These are phyloP conservation scores for Phytopythium cucurbitacearum DNA, from an alignment of 352 stramenopile genomes.

Conservation along the genomic window DNA sequence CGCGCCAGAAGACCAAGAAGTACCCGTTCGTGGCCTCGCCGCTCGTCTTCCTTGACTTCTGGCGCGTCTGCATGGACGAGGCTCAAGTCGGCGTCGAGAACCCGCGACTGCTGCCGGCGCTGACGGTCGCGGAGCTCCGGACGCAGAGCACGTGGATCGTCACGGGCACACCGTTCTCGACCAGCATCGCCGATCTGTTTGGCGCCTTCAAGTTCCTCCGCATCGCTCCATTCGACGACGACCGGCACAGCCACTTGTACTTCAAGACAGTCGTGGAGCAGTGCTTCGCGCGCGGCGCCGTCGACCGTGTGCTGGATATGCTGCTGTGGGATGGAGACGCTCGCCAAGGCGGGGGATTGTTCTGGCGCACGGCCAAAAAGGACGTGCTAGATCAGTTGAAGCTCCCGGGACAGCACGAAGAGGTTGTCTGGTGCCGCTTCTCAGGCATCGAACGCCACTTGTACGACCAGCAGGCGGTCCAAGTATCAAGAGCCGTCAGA, in stretches of 20 bases:
- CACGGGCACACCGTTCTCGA: conserved; percentile 86
- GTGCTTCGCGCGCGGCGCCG: conserved; percentile 16
- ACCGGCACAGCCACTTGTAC: not conserved
- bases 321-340: conserved; percentile 30
- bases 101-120: conserved; percentile 53
- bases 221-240: conserved; percentile 29
- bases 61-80: conserved; percentile 92
- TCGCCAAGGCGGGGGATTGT: conserved; percentile 24
- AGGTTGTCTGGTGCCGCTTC: conserved; percentile 65
- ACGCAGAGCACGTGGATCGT: conserved; percentile 82
- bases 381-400: conserved; percentile 65
- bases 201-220: conserved; percentile 75
- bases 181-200: conserved; percentile 82
- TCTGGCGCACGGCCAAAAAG: conserved; percentile 78
- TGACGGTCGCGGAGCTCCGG: conserved; percentile 76
- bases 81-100: conserved; percentile 89
- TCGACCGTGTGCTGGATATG: conserved; percentile 46
- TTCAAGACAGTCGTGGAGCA: not conserved
- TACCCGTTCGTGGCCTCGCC: conserved; percentile 88
- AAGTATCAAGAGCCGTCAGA: not conserved
- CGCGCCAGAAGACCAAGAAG: conserved; percentile 53
- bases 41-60: conserved; percentile 82
- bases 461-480: conserved; percentile 63
- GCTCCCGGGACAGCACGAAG: conserved; percentile 48
- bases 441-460: conserved; percentile 74